Evolutionary conservation across 2,329 filamentous ascomycete species (phyloP), one percentile per base, ranked within the genome.

Genomic region (Calonectria pauciramosa): DNA sequence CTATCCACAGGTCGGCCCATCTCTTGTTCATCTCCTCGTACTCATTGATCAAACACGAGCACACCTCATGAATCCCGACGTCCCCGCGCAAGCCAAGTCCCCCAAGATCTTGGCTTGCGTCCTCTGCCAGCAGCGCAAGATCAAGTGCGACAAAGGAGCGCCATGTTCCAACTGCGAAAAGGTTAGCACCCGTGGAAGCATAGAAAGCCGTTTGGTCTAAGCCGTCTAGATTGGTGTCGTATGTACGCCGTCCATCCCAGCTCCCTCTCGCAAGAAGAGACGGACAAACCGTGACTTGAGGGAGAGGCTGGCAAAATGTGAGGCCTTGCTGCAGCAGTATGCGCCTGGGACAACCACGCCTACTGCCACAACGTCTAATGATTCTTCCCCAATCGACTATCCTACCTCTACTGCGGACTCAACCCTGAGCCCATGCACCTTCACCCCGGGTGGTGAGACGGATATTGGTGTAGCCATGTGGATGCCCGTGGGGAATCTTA

Each of bases 261-360:
- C 82, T 28, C 78, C 81, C 23, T 77, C 78, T 26, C 80, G 81
- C 32, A 82, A 81, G 70, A 80, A 81, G 23, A 78, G 80, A 23
- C 79, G 80, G 10, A 80, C 79, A 9, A 82, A 79, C 20, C 77
- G 82, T 49, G 82, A 83, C 20, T 66, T 83, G 0, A 70, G 82
- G n/a, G 80, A 80, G 65, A 75, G 80, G 26, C 70, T 81, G 41
- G 76, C 74, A 26, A 73, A 76, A 41, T 81, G 79, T 30, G 80
- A 81, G 60, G 77, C 76, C 47, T 41, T 80, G n/a, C 66, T 81
- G 1, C 76, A 75, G 67, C 78, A 81, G 44, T 63, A 72, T 64
- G 70, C 52, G 11, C 63, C 68, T 23, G 54, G 26, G n/a, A 18
- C 56, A 26, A 28, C 68, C 16, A 41, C 56, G 14, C 34, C 49